Evolutionary conservation across 2,329 filamentous ascomycete species (phyloP).

Genomic region (Colletotrichum sp.): DNA sequence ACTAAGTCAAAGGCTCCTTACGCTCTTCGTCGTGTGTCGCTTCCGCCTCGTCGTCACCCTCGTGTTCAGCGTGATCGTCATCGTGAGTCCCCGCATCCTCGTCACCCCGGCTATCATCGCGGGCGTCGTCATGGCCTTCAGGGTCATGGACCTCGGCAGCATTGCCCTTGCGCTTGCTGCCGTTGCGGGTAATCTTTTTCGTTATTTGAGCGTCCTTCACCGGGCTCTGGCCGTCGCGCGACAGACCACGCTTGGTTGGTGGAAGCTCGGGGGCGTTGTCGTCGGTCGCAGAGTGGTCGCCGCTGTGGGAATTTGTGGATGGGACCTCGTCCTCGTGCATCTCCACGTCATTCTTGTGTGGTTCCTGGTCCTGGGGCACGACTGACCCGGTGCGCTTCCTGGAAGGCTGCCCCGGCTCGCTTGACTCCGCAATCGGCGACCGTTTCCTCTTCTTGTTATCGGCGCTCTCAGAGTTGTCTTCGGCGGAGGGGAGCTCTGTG

Average conservation of each 20-base stretch:
- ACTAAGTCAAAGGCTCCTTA: constrained; percentile 39
- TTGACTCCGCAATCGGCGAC: constrained; percentile 47
- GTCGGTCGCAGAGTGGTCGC: constrained; percentile 49
- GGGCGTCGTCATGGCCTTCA: constrained; percentile 28
- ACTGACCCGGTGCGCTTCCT: constrained; percentile 61
- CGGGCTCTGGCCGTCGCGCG: constrained; percentile 26
- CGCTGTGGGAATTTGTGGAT: constrained; percentile 40
- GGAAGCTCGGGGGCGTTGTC: constrained; percentile 47
- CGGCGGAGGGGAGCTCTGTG: constrained; percentile 28
- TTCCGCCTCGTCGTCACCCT: constrained; percentile 66
- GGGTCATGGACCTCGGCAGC: constrained; percentile 22
- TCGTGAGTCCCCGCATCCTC: constrained; percentile 56
- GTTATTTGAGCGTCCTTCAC: constrained; percentile 31
- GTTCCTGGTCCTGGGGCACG: constrained; percentile 40
- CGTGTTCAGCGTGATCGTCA: constrained; percentile 58
- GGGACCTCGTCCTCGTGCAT: constrained; percentile 37
- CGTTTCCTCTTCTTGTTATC: constrained; percentile 58
- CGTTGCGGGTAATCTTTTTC: constrained; percentile 47
- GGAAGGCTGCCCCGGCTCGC: constrained; percentile 52
- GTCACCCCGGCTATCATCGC: constrained; percentile 37
- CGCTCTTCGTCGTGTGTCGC: constrained; percentile 70
- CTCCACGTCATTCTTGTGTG: constrained; percentile 30
- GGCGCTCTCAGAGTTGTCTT: constrained; percentile 38
- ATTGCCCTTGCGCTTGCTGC: constrained; percentile 42
- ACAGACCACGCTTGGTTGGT: constrained; percentile 42